Evolutionary conservation across 805 yeast species (phyloP).

Genomic region (Lipomyces japonicus): DNA sequence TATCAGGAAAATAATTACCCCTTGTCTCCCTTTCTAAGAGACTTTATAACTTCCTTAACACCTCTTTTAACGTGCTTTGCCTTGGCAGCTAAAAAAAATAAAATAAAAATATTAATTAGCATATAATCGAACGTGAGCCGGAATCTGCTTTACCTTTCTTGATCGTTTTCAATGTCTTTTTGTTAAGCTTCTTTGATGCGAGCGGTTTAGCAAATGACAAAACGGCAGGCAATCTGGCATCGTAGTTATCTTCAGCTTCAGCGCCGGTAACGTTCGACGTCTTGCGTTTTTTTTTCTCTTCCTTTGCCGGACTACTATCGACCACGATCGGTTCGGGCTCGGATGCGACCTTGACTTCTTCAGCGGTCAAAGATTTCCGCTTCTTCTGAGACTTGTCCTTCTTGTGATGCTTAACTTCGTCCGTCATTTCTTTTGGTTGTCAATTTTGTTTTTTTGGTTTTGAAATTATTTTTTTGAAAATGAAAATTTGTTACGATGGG

Average conservation of each 20-base stretch:
- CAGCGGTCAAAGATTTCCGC: conserved; percentile 19
- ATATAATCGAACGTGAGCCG: neutral
- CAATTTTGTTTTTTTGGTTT: no score
- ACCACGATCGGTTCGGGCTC: conserved; percentile 11
- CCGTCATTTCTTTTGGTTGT: conserved; percentile 6
- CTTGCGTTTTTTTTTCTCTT: conserved; percentile 22
- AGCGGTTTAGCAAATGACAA: conserved; percentile 91
- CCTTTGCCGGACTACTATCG: conserved; percentile 15
- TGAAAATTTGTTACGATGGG: no score
- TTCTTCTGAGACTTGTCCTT: conserved; percentile 27
- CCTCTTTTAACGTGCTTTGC: conserved; percentile 98
- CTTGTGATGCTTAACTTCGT: conserved; percentile 22
- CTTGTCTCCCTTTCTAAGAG: conserved; percentile 95
- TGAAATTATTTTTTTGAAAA: no score
- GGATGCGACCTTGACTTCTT: conserved; percentile 9
- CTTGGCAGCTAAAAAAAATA: conserved; percentile 64
- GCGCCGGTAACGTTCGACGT: conserved; percentile 20
- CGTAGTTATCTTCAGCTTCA: conserved; percentile 57
- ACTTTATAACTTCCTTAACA: conserved; percentile 97
- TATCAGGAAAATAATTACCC: conserved; percentile 43
- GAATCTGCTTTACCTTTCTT: conserved; percentile 58
- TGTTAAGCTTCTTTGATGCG: conserved; percentile 93
- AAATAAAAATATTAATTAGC: neutral
- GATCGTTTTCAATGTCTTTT: conserved; percentile 90
- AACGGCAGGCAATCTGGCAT: conserved; percentile 81